These are phyloP conservation scores for Auxenochlorella protothecoides DNA, from an alignment of 139 green algal species.

Conservation along the genomic window DNA sequence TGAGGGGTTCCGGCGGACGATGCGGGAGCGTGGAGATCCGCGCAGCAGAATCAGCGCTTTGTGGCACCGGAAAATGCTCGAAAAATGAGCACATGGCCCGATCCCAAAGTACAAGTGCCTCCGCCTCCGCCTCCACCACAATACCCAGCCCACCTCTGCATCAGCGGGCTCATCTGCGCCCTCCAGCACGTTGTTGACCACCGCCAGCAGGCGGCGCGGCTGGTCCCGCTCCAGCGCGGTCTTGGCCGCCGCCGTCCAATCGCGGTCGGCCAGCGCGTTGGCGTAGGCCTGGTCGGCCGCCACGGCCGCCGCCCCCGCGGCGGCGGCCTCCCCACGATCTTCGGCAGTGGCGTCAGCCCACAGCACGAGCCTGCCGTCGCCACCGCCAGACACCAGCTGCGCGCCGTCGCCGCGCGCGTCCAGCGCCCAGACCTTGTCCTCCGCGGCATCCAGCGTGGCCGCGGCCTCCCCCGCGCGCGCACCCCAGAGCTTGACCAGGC, in stretches of 20 bases:
- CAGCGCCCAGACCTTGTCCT: slow-evolving; percentile 83
- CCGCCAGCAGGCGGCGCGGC: slow-evolving; percentile 58
- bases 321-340: slow-evolving; percentile 40
- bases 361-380: slow-evolving; percentile 63
- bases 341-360: slow-evolving; percentile 71
- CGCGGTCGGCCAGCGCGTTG: slow-evolving; percentile 64
- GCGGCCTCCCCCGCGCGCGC: slow-evolving; percentile 61
- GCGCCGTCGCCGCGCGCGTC: slow-evolving; percentile 8
- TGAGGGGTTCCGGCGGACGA: too few relatives aligned
- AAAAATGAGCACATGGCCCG: not conserved
- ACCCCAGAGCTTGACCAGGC: slow-evolving; percentile 91
- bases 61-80: slow-evolving; percentile 6
- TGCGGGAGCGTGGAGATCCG: not conserved
- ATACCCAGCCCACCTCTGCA: too few relatives aligned
- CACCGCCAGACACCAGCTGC: slow-evolving; percentile 63
- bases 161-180: not conserved
- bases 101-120: not conserved
- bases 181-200: slow-evolving; percentile 35
- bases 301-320: slow-evolving; percentile 34
- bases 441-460: slow-evolving; percentile 86
- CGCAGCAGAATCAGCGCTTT: not conserved
- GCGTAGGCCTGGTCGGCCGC: slow-evolving; percentile 63
- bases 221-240: slow-evolving; percentile 77
- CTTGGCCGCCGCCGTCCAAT: slow-evolving; percentile 25
- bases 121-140: not conserved